Percentiles rank a stretch among this genome's conserved stretches.
Conservation (phyloP, 306 rosid genomes). For the Castanospermum australe region DNA sequence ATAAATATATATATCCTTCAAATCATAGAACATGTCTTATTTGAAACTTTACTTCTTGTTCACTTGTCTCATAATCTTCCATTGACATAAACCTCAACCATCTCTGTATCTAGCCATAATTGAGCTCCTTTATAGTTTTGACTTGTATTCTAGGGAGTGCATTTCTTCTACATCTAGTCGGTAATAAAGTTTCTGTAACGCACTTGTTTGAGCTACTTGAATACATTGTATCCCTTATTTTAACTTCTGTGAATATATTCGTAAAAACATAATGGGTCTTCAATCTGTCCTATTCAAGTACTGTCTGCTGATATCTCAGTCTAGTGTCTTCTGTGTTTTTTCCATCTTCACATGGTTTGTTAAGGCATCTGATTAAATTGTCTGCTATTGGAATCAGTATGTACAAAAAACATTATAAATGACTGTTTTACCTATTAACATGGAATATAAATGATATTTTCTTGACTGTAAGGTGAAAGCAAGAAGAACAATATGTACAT, state of each 20-base stretch:
- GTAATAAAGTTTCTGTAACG: background rate
- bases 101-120: background rate
- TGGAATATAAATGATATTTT: background rate
- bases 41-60: background rate
- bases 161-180: background rate
- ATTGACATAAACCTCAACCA: slow-evolving; percentile 3
- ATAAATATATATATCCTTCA: background rate
- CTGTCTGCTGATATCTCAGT: background rate
- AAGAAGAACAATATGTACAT: background rate
- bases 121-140: background rate
- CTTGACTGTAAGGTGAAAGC: background rate
- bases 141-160: background rate
- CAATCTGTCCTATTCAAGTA: background rate
- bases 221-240: background rate
- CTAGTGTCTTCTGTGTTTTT: background rate
- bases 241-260: background rate
- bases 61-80: background rate
- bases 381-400: background rate
- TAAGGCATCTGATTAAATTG: background rate
- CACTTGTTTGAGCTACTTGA: background rate
- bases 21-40: background rate
- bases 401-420: background rate
- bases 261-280: background rate
- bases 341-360: background rate
- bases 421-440: background rate